phyloP scores from a whole-genome alignment of 306 rosid genomes.

The Lupinus albus region DNA sequence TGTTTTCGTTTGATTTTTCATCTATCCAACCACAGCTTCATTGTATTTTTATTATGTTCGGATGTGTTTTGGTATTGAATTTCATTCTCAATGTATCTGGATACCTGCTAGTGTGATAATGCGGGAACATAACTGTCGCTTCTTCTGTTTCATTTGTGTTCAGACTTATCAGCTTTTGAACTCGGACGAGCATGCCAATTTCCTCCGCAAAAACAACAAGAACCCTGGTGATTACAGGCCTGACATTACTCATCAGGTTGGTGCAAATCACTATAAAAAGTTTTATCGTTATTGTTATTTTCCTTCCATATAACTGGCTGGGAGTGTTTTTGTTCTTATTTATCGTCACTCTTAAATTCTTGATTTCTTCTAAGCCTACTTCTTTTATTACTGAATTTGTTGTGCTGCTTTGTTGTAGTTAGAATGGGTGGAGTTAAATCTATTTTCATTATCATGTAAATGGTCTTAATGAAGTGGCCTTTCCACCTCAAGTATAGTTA shows the following conservation, averaged over 20 bases:
- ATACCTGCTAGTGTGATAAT: not conserved
- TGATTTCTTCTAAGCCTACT: too few species aligned
- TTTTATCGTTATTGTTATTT: not conserved
- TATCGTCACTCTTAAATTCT: too few species aligned
- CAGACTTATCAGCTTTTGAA: constrained; percentile 78
- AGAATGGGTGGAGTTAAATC: too few species aligned
- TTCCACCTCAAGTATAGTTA: too few species aligned
- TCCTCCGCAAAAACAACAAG: constrained; percentile 61
- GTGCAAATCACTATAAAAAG: not conserved
- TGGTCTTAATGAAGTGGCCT: too few species aligned
- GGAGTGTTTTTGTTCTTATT: too few species aligned
- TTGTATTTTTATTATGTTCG: not conserved
- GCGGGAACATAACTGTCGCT: not conserved
- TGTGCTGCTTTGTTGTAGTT: too few species aligned
- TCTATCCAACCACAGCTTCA: too few species aligned
- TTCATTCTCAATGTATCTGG: not conserved
- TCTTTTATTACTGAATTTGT: too few species aligned
- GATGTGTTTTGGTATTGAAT: not conserved
- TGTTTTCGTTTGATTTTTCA: too few species aligned
- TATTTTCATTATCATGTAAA: too few species aligned
- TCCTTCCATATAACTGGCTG: not conserved
- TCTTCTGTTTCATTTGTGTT: not conserved
- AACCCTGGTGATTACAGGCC: constrained; percentile 84
- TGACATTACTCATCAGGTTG: constrained; percentile 83
- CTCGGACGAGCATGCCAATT: constrained; percentile 79